phyloP scores from a whole-genome alignment of 73 alveolate genomes.

The Halteria grandinella region DNA sequence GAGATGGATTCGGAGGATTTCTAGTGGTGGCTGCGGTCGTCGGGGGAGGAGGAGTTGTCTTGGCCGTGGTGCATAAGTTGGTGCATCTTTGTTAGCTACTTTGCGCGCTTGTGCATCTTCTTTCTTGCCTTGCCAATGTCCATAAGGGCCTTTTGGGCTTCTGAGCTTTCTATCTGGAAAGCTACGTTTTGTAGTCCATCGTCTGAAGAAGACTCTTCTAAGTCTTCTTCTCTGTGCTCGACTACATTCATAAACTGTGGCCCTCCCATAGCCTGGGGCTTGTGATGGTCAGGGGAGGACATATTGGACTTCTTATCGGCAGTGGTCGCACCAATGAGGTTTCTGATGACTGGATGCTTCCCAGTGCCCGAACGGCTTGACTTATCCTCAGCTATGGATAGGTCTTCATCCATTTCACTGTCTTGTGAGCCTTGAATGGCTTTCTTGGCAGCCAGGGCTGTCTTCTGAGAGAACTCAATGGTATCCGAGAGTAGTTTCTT shows the following conservation, averaged over 20 bases:
- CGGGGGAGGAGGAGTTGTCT: too few relatives aligned
- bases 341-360: background rate
- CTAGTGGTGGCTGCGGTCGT: too few relatives aligned
- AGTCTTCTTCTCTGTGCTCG: conserved; percentile 14
- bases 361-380: conserved; percentile 6
- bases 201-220: too few relatives aligned
- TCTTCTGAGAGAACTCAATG: conserved; percentile 58
- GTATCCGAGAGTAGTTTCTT: conserved; percentile 57
- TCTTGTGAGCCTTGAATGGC: conserved; percentile 26
- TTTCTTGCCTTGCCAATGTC: conserved; percentile 29
- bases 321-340: too few relatives aligned
- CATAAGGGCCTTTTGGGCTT: background rate
- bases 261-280: background rate
- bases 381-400: background rate
- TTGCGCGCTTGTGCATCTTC: background rate
- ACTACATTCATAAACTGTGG: conserved; percentile 21
- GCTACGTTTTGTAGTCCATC: too few relatives aligned
- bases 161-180: conserved; percentile 11
- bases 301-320: too few relatives aligned
- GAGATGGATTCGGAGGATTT: too few relatives aligned
- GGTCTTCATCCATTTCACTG: conserved; percentile 13
- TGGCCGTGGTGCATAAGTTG: background rate
- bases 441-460: conserved; percentile 22
- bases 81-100: background rate
- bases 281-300: too few relatives aligned